Base-by-base conservation (phyloP, 805 yeast genomes). In the Schwanniomyces pseudopolymorphus region DNA sequence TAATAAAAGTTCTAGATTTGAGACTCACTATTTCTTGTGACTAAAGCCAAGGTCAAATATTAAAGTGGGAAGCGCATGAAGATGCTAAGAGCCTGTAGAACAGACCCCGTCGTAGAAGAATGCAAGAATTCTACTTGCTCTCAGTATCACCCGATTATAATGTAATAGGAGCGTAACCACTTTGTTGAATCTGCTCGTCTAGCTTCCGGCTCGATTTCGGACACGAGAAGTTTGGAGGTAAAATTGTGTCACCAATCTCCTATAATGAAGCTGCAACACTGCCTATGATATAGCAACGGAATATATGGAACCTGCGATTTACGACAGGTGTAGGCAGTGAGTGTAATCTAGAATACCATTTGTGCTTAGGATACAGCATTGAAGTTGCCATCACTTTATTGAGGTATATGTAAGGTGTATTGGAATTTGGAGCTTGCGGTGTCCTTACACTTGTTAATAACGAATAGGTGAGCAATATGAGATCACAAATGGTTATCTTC, bases 1-100 rank as follows among this genome's bases (percentile, higher is more conserved):
- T 44, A 44, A 44, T 44, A 39, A 28, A 44, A 44, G 47, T 28
- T 44, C 47, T 44, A 44, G 47, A 44, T 33, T 33, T 44, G 39
- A 27, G 43, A 16, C 8, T 14, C 19, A 31, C 4, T 9, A 16
- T 4, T n/a, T 16, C 35, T 40, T 31, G 33, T 16, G 20, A 16
- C 20, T 16, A 31, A 5, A 31, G 16, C 17, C 8, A 31, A 31
- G 19, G 19, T 31, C 11, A 7, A 31, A 16, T 20, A 14, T 31
- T n/a, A n/a, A 27, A 14, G 5, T 27, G 13, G 20, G 20, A 31
- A 16, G 20, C 11, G 20, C 35, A 31, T 16, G 6, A 31, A 14
- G 19, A 16, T 31, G 20, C 9, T 17, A 31, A 20, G 35, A 16
- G 35, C 28, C 8, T 11, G 8, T 31, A 31, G 5, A 14, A 31